Evolutionary conservation across 768 basidiomycete species (phyloP).

Genomic region (Kockovaella imperatae): DNA sequence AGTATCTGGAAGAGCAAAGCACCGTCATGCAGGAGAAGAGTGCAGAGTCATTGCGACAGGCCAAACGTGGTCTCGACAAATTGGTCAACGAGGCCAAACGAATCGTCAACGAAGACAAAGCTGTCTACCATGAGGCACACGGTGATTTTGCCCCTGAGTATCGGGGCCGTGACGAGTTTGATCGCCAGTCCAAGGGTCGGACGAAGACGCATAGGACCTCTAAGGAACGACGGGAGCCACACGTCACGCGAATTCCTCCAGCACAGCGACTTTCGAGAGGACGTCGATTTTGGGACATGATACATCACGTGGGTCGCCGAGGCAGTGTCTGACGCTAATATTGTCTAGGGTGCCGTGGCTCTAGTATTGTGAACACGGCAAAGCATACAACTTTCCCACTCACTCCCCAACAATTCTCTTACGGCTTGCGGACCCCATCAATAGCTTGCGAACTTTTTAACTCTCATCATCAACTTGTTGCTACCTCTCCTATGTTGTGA

Average conservation of each 20-base stretch:
- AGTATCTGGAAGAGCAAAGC: slow-evolving; percentile 2
- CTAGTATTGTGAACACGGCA: slow-evolving; percentile 1
- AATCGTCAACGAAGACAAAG: neutral
- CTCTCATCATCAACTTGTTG: too few relatives aligned
- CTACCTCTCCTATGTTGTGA: too few relatives aligned
- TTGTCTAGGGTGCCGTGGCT: slow-evolving; percentile 3
- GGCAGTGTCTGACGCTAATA: neutral
- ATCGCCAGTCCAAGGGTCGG: neutral
- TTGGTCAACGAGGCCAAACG: neutral
- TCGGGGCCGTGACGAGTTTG: neutral
- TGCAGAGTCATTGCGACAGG: slow-evolving; percentile 2
- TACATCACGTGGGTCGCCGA: slow-evolving; percentile 11
- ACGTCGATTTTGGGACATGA: slow-evolving; percentile 2
- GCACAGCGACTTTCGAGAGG: slow-evolving; percentile 2
- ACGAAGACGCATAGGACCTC: neutral
- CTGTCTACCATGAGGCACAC: neutral
- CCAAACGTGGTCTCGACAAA: slow-evolving; percentile 8
- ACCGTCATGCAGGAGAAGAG: neutral
- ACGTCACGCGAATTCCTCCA: neutral
- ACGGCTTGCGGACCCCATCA: too few relatives aligned
- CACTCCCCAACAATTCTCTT: too few relatives aligned
- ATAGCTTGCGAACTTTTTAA: too few relatives aligned
- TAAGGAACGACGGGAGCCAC: neutral
- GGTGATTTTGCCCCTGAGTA: neutral
- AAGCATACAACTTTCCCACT: too few relatives aligned